phyloP scores from a whole-genome alignment of 306 rosid genomes.

The Trichosanthes cucumerina region DNA sequence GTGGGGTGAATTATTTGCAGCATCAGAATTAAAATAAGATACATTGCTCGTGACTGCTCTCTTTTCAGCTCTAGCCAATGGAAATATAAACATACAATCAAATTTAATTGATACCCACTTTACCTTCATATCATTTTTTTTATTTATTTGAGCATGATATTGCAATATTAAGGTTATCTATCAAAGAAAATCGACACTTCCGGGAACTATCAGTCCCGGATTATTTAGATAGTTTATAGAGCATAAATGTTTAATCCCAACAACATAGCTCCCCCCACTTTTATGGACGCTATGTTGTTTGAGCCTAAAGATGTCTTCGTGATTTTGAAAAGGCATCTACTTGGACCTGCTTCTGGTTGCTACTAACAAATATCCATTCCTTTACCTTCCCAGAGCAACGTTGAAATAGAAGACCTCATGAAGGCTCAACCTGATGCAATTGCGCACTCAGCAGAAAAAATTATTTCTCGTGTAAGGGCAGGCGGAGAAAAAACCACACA shows the following conservation, averaged over 20 bases:
- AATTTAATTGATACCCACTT: neutral
- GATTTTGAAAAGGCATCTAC: neutral
- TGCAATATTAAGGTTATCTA: neutral
- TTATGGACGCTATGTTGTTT: neutral
- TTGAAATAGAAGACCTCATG: slow-evolving; percentile 72
- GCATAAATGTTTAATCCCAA: neutral
- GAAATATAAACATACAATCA: neutral
- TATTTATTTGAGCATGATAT: neutral
- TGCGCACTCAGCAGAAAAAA: slow-evolving; percentile 77
- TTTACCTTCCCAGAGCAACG: slow-evolving; percentile 32
- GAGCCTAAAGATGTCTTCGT: neutral
- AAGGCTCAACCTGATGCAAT: slow-evolving; percentile 88
- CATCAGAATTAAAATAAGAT: neutral
- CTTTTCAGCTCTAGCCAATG: neutral
- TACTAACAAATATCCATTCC: slow-evolving; percentile 1
- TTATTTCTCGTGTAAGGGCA: slow-evolving; percentile 71
- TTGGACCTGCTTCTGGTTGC: slow-evolving; percentile 10
- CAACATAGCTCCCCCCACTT: neutral
- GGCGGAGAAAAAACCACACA: slow-evolving; percentile 77
- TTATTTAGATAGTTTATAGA: neutral
- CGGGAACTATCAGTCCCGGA: neutral
- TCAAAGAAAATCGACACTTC: neutral
- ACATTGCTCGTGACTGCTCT: neutral
- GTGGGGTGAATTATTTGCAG: neutral
- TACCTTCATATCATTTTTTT: neutral